Evolutionary conservation across 148 eudicot species (phyloP).

Genomic region (Selenicereus undatus): DNA sequence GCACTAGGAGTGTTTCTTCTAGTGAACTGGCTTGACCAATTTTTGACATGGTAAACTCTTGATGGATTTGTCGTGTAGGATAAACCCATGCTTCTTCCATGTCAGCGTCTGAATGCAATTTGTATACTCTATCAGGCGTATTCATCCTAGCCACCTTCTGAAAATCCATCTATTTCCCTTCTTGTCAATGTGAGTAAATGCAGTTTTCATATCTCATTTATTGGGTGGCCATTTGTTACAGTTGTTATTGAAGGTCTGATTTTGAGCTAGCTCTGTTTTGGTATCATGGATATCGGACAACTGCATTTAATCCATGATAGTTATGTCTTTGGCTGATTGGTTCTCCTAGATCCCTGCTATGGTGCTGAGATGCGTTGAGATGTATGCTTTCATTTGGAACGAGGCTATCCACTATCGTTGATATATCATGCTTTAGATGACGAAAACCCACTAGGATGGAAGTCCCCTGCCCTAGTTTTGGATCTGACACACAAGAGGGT

Average conservation of each 20-base stretch:
- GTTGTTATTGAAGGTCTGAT: background rate
- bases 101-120: slow-evolving; percentile 78
- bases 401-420: background rate
- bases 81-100: slow-evolving; percentile 51
- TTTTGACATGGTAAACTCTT: background rate
- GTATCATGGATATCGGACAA: background rate
- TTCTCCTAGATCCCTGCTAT: background rate
- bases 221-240: background rate
- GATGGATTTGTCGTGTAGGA: slow-evolving; percentile 41
- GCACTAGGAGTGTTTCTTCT: background rate
- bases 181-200: slow-evolving; percentile 54
- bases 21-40: background rate
- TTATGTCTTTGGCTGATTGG: background rate
- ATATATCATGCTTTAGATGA: too few relatives aligned
- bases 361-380: background rate
- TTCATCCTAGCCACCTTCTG: slow-evolving; percentile 63
- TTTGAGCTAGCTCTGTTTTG: background rate
- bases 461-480: too few relatives aligned
- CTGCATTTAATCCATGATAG: background rate
- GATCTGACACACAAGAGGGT: too few relatives aligned
- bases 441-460: too few relatives aligned
- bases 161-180: slow-evolving; percentile 66
- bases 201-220: background rate
- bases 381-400: background rate
- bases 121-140: slow-evolving; percentile 66